phyloP scores from a whole-genome alignment of 352 stramenopile species.

The Pythium phragmitis region DNA sequence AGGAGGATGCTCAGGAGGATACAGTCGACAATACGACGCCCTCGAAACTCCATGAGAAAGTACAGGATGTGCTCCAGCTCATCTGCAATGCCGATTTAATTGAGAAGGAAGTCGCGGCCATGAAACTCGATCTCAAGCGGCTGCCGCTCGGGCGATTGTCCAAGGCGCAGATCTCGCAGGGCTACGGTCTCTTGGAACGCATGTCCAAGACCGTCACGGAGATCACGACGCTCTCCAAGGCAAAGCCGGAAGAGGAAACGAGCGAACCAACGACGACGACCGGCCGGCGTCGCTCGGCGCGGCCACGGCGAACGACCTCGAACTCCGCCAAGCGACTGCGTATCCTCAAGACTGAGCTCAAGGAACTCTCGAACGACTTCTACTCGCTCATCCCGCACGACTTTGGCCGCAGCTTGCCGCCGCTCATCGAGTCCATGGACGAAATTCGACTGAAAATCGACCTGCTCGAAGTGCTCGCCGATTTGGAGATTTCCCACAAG shows the following conservation, averaged over 20 bases:
- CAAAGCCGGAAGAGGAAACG: neutral
- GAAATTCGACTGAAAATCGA: constrained; percentile 63
- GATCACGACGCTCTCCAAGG: constrained; percentile 34
- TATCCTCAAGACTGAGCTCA: constrained; percentile 36
- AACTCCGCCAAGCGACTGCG: constrained; percentile 17
- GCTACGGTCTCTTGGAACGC: constrained; percentile 52
- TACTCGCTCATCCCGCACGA: constrained; percentile 74
- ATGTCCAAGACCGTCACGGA: constrained; percentile 43
- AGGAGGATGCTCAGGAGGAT: constrained; percentile 1
- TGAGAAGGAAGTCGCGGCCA: constrained; percentile 32
- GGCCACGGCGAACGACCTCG: constrained; percentile 28
- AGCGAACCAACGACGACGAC: neutral
- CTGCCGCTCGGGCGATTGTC: constrained; percentile 39
- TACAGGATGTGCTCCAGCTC: constrained; percentile 31
- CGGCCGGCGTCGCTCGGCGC: constrained; percentile 18
- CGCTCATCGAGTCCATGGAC: constrained; percentile 48
- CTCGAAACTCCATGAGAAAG: constrained; percentile 21
- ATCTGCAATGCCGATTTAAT: constrained; percentile 38
- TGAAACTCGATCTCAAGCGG: constrained; percentile 38
- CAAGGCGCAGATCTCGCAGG: constrained; percentile 60
- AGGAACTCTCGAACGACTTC: constrained; percentile 59
- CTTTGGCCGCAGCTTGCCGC: constrained; percentile 54
- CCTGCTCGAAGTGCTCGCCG: constrained; percentile 55
- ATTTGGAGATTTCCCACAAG: constrained; percentile 62
- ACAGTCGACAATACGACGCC: neutral